phyloP scores from a whole-genome alignment of 2,329 filamentous ascomycete species.

The Cladosporium colombiae region DNA sequence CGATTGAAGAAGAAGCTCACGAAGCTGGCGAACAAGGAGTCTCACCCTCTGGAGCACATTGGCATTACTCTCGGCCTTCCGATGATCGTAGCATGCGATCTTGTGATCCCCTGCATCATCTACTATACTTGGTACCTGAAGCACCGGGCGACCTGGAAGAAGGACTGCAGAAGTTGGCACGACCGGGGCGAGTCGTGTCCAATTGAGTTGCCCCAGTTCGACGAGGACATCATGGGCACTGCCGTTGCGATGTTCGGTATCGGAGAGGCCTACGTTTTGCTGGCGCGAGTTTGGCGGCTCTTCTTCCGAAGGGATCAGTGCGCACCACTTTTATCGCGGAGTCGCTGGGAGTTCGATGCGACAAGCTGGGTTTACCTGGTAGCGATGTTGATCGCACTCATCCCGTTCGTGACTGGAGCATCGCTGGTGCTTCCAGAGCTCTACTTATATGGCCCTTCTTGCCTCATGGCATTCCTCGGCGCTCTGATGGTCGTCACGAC shows the following conservation, averaged over 20 bases:
- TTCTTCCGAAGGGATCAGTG: constrained; percentile 33
- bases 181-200: constrained; percentile 27
- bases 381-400: constrained; percentile 33
- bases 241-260: constrained; percentile 35
- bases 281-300: constrained; percentile 33
- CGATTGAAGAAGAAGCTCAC: constrained; percentile 9
- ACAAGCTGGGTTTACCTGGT: constrained; percentile 37
- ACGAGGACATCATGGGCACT: constrained; percentile 34
- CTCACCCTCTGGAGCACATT: constrained; percentile 26
- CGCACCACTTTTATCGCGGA: constrained; percentile 34
- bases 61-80: constrained; percentile 35
- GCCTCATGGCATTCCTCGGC: constrained; percentile 36
- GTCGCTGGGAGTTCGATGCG: constrained; percentile 36
- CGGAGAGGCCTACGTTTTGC: constrained; percentile 36
- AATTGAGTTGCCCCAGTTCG: constrained; percentile 29
- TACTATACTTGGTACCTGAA: constrained; percentile 37
- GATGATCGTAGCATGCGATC: constrained; percentile 35
- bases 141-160: constrained; percentile 22
- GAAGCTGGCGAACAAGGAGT: constrained; percentile 25
- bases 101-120: constrained; percentile 36
- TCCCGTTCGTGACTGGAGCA: constrained; percentile 33
- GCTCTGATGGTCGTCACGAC: constrained; percentile 34
- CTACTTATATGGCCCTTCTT: constrained; percentile 35
- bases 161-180: constrained; percentile 26
- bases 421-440: constrained; percentile 32